A percentile compares a stretch with the other conserved stretches of the same genome.
These are phyloP conservation scores for Fusarium napiforme DNA, from an alignment of 2,329 filamentous ascomycete genomes.

Conservation along the genomic window DNA sequence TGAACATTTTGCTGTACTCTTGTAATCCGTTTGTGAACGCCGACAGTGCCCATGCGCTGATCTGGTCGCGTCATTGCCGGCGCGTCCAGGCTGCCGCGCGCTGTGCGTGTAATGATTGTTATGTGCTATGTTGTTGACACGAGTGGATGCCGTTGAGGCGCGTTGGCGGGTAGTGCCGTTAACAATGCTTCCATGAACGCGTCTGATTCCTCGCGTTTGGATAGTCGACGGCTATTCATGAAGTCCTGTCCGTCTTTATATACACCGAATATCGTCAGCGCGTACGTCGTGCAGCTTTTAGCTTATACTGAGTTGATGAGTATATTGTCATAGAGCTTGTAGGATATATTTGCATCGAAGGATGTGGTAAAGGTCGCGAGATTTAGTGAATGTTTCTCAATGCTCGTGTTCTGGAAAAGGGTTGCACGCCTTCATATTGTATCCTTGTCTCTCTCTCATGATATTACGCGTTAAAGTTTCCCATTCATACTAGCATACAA, in stretches of 20 bases:
- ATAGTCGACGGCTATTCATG: not conserved
- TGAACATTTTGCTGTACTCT: not conserved
- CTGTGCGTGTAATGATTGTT: too few species aligned
- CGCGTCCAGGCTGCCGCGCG: not conserved
- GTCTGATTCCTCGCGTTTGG: not conserved
- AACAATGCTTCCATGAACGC: not conserved
- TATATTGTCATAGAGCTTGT: not conserved
- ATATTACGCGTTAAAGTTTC: too few species aligned
- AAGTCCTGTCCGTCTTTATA: not conserved
- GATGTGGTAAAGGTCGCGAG: not conserved
- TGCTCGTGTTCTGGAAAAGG: not conserved
- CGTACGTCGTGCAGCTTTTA: not conserved
- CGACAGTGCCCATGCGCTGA: fast-evolving
- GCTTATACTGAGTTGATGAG: not conserved
- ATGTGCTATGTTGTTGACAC: not conserved
- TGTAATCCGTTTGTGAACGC: fast-evolving
- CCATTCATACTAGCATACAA: not conserved
- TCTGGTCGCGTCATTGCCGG: not conserved
- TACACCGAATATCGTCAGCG: too few species aligned
- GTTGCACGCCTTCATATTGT: too few species aligned
- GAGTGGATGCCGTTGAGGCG: not conserved
- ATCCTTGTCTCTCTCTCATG: not conserved
- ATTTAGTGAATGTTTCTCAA: not conserved
- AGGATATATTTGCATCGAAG: not conserved
- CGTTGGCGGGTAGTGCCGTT: not conserved